A percentile compares a stretch with the other conserved stretches of the same genome.
Evolutionary conservation across 2,329 filamentous ascomycete species (phyloP).

Genomic region (Penicillium sp.): DNA sequence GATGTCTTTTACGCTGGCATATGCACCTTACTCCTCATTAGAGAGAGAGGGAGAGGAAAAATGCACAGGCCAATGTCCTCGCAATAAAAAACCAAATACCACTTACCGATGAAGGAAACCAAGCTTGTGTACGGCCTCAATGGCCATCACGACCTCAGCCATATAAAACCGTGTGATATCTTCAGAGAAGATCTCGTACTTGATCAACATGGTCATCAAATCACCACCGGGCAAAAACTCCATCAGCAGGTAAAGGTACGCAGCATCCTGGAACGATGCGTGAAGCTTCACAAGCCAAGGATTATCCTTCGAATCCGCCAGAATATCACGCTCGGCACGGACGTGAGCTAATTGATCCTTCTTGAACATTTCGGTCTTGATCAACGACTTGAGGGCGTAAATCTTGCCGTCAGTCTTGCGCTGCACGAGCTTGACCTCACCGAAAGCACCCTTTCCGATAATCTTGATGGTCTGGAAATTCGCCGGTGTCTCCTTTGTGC

Average conservation of each 20-base stretch:
- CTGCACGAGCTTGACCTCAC: constrained; percentile 94
- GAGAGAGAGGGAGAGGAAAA: neutral
- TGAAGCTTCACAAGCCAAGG: constrained; percentile 98
- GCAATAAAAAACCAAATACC: neutral
- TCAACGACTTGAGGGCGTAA: constrained; percentile 94
- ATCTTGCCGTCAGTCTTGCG: constrained; percentile 94
- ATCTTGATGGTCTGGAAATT: constrained; percentile 97
- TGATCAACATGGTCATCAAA: constrained; percentile 99
- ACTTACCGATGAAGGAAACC: constrained; percentile 94
- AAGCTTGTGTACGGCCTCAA: constrained; percentile 94
- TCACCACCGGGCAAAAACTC: constrained; percentile 97
- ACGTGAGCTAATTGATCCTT: constrained; percentile 97
- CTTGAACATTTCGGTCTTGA: constrained; percentile 99
- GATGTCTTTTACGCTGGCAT: neutral
- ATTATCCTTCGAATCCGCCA: constrained; percentile 91
- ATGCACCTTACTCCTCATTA: neutral
- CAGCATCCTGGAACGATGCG: constrained; percentile 92
- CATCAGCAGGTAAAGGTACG: constrained; percentile 98
- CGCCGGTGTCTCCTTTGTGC: constrained; percentile 82
- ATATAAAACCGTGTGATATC: constrained; percentile 99
- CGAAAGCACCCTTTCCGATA: constrained; percentile 97
- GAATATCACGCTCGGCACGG: constrained; percentile 90
- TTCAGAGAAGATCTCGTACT: constrained; percentile 98
- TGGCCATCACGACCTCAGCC: constrained; percentile 94
- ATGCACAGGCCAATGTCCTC: neutral